Base-by-base conservation (phyloP, 768 basidiomycete genomes). In the Auricularia heimuer region DNA sequence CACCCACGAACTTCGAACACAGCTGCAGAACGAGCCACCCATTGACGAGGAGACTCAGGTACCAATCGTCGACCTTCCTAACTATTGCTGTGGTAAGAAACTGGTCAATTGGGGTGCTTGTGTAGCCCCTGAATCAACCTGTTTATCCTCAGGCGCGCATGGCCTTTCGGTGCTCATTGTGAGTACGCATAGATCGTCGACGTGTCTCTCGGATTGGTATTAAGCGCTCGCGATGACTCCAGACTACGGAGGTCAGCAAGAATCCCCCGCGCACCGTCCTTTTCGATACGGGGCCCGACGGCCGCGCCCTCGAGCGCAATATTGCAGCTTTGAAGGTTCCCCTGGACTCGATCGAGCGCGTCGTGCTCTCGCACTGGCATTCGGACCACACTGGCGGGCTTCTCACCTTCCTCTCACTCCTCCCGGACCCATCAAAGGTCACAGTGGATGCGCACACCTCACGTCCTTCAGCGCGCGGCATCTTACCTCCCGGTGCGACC, bases 281-380 rank as follows among this genome's bases (percentile, higher is more conserved):
- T 42, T 92, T 94, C 71, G 92, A 94, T 75, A 87, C 89, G 16
- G 92, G 92, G 0, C 92, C 92, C 8, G 92, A 94, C 71, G 83
- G 84, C 16, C 78, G 77, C 29, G 85, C 88, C 34, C 84, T 94
- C 67, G 81, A 85, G n/a, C 85, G 89, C 62, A 94, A 93, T 73
- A 72, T 85, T 33, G 74, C 73, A 4, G 83, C 85, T 3, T 79
- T 94, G 79, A 77, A 84, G 24, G 71, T 84, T 0, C 81, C 82
- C 2, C 73, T 84, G 8, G 75, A 80, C 39, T 73, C 77, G 45
- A 78, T 94, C 68, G 82, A 83, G 44, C 81, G 85, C 35, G 77
- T 92, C 51, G 77, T 91, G 42, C 81, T 84, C n/a, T 91, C 73
- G 8, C 76, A 77, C 65, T 77, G 76, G 75, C 76, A 81, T 67